Evolutionary conservation across 1,139 yeast genomes (phyloP).

Genomic region (Arxiozyma heterogenica): DNA sequence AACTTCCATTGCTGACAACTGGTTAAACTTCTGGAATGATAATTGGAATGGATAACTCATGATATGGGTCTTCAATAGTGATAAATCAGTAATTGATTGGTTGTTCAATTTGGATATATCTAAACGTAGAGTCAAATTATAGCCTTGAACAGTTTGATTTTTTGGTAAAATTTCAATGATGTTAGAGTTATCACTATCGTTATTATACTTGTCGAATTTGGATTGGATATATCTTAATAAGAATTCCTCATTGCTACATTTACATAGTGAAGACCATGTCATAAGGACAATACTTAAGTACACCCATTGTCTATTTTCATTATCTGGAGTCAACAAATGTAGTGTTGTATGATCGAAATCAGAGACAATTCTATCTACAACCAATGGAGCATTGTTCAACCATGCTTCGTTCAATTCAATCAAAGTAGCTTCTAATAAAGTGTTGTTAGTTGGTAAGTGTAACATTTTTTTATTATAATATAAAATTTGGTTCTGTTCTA

Average conservation of each 20-base stretch:
- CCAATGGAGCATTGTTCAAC: conserved; percentile 37
- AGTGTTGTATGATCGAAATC: conserved; percentile 95
- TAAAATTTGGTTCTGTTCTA: too few species aligned
- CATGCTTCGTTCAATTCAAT: conserved; percentile 31
- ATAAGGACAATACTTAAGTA: conserved; percentile 39
- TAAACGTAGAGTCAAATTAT: conserved; percentile 67
- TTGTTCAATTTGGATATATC: conserved; percentile 44
- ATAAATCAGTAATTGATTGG: conserved; percentile 45
- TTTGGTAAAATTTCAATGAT: not conserved
- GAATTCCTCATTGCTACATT: conserved; percentile 14
- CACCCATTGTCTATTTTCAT: conserved; percentile 15
- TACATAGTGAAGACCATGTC: conserved; percentile 31
- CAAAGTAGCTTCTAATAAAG: conserved; percentile 39
- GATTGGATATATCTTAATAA: not conserved
- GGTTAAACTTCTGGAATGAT: conserved; percentile 74
- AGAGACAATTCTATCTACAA: conserved; percentile 82
- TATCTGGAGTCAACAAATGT: conserved; percentile 60
- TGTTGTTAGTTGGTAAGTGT: conserved; percentile 40
- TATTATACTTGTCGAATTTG: not conserved
- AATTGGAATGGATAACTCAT: conserved; percentile 88
- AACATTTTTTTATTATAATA: conserved; percentile 29
- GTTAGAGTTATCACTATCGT: not conserved
- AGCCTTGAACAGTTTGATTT: conserved; percentile 39
- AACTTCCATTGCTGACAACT: conserved; percentile 49
- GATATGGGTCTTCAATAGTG: conserved; percentile 74